phyloP scores from a whole-genome alignment of 129 eudicot genomes.

The Flaveria sonorensis region DNA sequence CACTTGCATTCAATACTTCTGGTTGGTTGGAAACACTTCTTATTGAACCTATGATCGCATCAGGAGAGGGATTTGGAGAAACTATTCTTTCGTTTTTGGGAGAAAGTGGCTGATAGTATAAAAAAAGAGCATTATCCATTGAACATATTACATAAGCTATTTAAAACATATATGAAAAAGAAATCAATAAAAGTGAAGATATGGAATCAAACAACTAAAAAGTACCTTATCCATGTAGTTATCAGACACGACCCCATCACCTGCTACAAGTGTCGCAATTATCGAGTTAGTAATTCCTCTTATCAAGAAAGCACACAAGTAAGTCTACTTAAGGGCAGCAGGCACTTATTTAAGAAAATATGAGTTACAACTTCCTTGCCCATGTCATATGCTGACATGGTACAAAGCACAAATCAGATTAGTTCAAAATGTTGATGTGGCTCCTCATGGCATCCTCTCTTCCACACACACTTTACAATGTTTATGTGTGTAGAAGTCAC shows the following conservation, averaged over 20 bases:
- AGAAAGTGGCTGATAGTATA: slow-evolving; percentile 62
- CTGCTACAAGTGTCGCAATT: slow-evolving; percentile 38
- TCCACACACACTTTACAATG: no score
- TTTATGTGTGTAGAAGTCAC: no score
- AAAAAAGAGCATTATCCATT: slow-evolving; percentile 16
- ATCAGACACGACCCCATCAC: slow-evolving; percentile 58
- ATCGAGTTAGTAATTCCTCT: not conserved
- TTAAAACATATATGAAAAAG: slow-evolving; percentile 18
- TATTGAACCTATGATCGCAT: slow-evolving; percentile 59
- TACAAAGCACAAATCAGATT: not conserved
- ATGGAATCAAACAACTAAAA: not conserved
- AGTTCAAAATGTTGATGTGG: not conserved
- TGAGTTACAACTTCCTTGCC: not conserved
- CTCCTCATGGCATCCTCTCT: slow-evolving; percentile 7
- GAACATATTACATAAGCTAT: slow-evolving; percentile 32
- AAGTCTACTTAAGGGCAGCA: no score
- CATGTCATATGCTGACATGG: slow-evolving; percentile 21
- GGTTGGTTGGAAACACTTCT: slow-evolving; percentile 50
- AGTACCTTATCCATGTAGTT: slow-evolving; percentile 68
- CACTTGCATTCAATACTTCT: slow-evolving; percentile 55
- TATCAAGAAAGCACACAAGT: slow-evolving; percentile 3
- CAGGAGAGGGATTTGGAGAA: slow-evolving; percentile 66
- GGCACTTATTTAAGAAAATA: not conserved
- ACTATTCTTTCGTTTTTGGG: slow-evolving; percentile 81
- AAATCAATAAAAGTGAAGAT: not conserved